Conservation (phyloP, 176 grass and related monocot genomes). For the Sorghum bicolor region DNA sequence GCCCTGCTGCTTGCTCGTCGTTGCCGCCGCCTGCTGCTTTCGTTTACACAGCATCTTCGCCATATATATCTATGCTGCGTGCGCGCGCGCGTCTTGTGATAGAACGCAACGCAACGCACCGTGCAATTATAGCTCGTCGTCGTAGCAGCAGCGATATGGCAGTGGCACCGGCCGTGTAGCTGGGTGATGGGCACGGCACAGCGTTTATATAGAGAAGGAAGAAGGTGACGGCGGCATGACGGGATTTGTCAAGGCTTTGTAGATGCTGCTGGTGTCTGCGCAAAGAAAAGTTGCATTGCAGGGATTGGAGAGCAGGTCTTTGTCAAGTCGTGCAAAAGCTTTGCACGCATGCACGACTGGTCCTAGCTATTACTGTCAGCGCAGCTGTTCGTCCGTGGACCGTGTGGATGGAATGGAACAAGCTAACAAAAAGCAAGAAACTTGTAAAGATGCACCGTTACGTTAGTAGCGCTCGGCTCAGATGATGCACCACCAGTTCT, state of each 20-base stretch:
- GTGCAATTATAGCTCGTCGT: too few relatives aligned
- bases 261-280: not conserved
- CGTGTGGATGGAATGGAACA: not conserved
- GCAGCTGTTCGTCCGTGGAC: not conserved
- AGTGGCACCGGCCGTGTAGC: not conserved
- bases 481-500: not conserved
- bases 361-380: not conserved
- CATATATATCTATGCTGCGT: not conserved
- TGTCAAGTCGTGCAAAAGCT: not conserved
- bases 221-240: not conserved
- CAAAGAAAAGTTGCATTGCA: not conserved
- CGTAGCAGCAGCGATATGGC: too few relatives aligned
- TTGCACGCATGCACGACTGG: too few relatives aligned
- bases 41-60: constrained; percentile 24
- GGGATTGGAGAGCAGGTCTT: not conserved
- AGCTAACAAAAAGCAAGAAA: not conserved
- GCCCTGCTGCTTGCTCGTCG: not conserved
- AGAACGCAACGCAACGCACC: too few relatives aligned
- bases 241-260: not conserved
- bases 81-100: too few relatives aligned
- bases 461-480: not conserved
- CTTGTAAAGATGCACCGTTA: not conserved
- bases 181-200: not conserved
- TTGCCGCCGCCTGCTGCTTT: not conserved
- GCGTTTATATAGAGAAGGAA: not conserved